phyloP scores from a whole-genome alignment of 768 basidiomycete genomes.

The Steccherinum ochraceum region DNA sequence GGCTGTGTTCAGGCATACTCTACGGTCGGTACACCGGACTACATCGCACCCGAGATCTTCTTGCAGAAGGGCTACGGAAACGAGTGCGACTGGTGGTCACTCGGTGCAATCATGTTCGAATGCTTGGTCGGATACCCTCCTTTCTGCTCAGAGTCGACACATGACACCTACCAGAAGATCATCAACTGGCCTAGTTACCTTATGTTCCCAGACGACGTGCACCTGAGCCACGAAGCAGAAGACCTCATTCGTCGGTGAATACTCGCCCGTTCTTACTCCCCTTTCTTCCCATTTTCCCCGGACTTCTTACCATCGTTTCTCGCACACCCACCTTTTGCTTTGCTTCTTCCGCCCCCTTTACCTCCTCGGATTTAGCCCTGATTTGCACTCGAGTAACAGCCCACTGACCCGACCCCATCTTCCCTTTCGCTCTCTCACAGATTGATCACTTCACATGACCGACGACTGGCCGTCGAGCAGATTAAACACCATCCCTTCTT shows the following conservation, averaged over 20 bases:
- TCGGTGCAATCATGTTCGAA: conserved; percentile 98
- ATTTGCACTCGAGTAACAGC: neutral
- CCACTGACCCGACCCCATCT: conserved; percentile 1
- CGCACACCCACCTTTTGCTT: neutral
- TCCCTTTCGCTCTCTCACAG: conserved; percentile 39
- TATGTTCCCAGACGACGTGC: conserved; percentile 89
- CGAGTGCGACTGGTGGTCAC: conserved; percentile 99
- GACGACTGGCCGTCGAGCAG: conserved; percentile 73
- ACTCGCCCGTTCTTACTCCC: neutral
- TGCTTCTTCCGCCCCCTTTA: neutral
- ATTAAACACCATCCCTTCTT: conserved; percentile 92
- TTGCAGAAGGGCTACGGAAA: conserved; percentile 95
- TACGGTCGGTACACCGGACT: conserved; percentile 94
- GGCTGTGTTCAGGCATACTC: conserved; percentile 72
- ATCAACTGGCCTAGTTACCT: conserved; percentile 89
- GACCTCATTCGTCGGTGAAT: conserved; percentile 50
- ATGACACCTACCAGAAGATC: conserved; percentile 98
- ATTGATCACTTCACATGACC: conserved; percentile 80
- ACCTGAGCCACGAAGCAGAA: conserved; percentile 86
- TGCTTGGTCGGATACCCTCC: conserved; percentile 96
- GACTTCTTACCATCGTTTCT: neutral
- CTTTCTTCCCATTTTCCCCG: neutral
- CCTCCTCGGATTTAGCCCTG: neutral
- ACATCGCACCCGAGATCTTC: conserved; percentile 98
- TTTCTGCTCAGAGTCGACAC: conserved; percentile 94